Percentiles rank a stretch among this genome's conserved stretches.
Conservation (phyloP, 352 stramenopile species). For the Phytophthora sansomeana region DNA sequence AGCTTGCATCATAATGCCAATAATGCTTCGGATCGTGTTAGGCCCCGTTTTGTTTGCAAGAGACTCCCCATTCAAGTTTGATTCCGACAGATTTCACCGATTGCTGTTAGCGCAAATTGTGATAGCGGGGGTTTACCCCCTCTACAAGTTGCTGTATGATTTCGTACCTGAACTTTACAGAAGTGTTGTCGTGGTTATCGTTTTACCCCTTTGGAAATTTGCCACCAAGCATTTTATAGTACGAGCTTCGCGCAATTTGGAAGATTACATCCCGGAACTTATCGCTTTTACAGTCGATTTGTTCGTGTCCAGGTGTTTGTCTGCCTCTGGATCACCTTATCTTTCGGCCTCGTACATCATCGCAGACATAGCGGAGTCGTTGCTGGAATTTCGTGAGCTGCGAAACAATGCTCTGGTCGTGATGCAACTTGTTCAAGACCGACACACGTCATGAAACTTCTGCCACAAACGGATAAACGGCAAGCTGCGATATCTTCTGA, state of each 20-base stretch:
- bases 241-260: slow-evolving; percentile 19
- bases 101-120: slow-evolving; percentile 13
- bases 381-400: slow-evolving; percentile 28
- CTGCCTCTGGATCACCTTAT: slow-evolving; percentile 14
- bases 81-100: slow-evolving; percentile 17
- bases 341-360: slow-evolving; percentile 24
- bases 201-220: slow-evolving; percentile 33
- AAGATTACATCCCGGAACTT: slow-evolving; percentile 28
- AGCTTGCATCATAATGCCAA: slow-evolving; percentile 11
- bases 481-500: no score
- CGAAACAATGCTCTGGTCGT: slow-evolving; percentile 19
- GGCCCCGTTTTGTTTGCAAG: slow-evolving; percentile 8
- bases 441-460: not conserved
- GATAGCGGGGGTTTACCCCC: slow-evolving; percentile 28
- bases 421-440: slow-evolving; percentile 5
- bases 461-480: no score
- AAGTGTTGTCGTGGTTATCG: slow-evolving; percentile 6
- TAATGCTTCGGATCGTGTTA: slow-evolving; percentile 9
- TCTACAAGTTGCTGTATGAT: slow-evolving; percentile 34
- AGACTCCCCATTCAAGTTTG: not conserved
- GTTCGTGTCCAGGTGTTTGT: no score
- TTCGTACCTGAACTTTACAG: slow-evolving; percentile 15
- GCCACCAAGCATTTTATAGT: slow-evolving; percentile 20
- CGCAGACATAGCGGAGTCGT: slow-evolving; percentile 11
- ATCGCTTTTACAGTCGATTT: slow-evolving; percentile 26